Percentiles rank a stretch among this genome's conserved stretches.
These are phyloP conservation scores for Podospora anserina DNA, from an alignment of 495 filamentous ascomycete genomes.

Conservation along the genomic window DNA sequence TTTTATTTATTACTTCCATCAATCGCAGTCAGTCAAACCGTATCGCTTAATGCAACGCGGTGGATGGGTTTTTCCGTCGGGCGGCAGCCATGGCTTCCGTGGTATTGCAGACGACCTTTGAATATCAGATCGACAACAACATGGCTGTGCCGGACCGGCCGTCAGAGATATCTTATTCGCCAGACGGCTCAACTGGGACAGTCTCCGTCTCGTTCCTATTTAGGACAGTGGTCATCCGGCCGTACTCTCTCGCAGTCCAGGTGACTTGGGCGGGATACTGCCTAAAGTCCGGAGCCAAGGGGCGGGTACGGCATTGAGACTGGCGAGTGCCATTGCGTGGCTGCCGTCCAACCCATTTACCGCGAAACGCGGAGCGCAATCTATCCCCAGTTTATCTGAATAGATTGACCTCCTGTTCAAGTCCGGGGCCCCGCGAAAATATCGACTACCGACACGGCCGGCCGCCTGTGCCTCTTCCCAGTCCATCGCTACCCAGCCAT, in stretches of 20 bases:
- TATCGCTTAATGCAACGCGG: background rate
- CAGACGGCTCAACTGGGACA: conserved; percentile 26
- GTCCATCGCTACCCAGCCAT: conserved; percentile 19
- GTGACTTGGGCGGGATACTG: conserved; percentile 22
- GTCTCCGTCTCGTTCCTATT: conserved; percentile 27
- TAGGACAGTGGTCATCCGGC: conserved; percentile 13
- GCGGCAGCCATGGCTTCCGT: conserved; percentile 10
- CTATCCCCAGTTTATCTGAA: conserved; percentile 34
- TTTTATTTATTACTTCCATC: conserved; percentile 16
- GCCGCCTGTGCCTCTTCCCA: conserved; percentile 20
- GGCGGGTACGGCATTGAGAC: conserved; percentile 28
- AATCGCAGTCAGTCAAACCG: conserved; percentile 11
- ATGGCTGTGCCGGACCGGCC: background rate
- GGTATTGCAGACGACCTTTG: conserved; percentile 8
- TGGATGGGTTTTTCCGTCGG: conserved; percentile 8
- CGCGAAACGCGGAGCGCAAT: conserved; percentile 23
- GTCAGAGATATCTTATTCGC: conserved; percentile 13
- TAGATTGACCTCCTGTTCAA: conserved; percentile 29
- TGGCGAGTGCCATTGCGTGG: conserved; percentile 23
- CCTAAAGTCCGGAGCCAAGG: conserved; percentile 25
- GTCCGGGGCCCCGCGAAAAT: conserved; percentile 34
- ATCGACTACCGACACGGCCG: conserved; percentile 26
- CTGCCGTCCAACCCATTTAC: conserved; percentile 19
- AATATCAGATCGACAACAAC: conserved; percentile 15
- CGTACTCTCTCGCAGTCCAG: conserved; percentile 1